Percentiles rank a stretch among this genome's conserved stretches.
Evolutionary conservation across 2,329 filamentous ascomycete genomes (phyloP).

Genomic region (Trichoderma koningii): DNA sequence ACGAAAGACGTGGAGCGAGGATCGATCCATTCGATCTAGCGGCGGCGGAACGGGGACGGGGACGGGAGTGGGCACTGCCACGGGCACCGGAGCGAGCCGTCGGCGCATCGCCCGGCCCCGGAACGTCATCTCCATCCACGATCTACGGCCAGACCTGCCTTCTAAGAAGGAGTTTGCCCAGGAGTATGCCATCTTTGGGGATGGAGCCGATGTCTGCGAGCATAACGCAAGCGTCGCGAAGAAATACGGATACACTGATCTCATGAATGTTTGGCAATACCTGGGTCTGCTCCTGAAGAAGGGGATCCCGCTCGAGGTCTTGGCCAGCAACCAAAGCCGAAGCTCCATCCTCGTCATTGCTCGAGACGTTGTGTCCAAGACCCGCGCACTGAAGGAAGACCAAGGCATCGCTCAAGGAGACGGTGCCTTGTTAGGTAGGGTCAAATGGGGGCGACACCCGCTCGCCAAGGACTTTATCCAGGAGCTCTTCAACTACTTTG

Average conservation of each 20-base stretch:
- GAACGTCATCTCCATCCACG: conserved; percentile 73
- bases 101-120: conserved; percentile 55
- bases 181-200: conserved; percentile 81
- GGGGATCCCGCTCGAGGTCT: conserved; percentile 69
- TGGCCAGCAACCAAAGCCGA: conserved; percentile 55
- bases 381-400: conserved; percentile 29
- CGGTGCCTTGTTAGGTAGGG: conserved; percentile 54
- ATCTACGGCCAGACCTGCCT: conserved; percentile 71
- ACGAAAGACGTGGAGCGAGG: conserved; percentile 58
- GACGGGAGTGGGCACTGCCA: conserved; percentile 52
- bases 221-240: conserved; percentile 81
- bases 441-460: conserved; percentile 69
- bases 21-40: conserved; percentile 60
- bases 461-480: conserved; percentile 62
- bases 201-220: conserved; percentile 76
- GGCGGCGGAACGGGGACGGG: conserved; percentile 56
- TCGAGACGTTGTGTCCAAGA: conserved; percentile 55
- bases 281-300: conserved; percentile 75
- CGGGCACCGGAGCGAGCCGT: conserved; percentile 55
- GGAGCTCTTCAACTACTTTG: conserved; percentile 65
- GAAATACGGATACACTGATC: conserved; percentile 67
- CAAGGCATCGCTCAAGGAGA: conserved; percentile 11
- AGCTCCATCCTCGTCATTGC: conserved; percentile 71
- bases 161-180: conserved; percentile 75
- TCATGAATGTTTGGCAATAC: conserved; percentile 83